Evolutionary conservation across 2,329 filamentous ascomycete genomes (phyloP), one percentile per base, ranked within the genome.

Genomic region (Cordyceps fumosorosea): DNA sequence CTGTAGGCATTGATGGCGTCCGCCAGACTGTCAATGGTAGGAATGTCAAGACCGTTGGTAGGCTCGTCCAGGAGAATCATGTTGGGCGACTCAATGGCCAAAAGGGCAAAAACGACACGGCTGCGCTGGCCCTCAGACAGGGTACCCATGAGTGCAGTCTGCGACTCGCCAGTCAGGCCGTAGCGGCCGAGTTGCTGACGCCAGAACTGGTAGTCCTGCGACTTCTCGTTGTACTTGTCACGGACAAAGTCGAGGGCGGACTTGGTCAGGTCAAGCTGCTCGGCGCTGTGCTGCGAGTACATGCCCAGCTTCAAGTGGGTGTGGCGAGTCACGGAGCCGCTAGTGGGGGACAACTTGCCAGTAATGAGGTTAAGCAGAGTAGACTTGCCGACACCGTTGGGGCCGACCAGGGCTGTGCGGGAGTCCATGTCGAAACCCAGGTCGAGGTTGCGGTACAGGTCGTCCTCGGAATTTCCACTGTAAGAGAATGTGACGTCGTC

Each of bases 391-490:
- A 98, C 95, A 92, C 95, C 95, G 78, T 98, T 98, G 75, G 95
- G 95, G 64, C 95, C 95, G 74, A 99, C 95, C 65, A 99, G 88
- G 54, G 93, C 93, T 53, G 93, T 96, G 80, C 95, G 89, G 65
- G 93, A 97, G 81, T 99, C 95, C 95, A 99, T 99, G 78, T 99
- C 96, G 71, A 99, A 95, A 86, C 95, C 95, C 66, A 99, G 90
- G 75, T 99, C 95, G 48, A 99, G 86, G 80, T 97, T 86, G 78
- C 93, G 91, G 82, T 99, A 99, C 60, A 99, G 83, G 75, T 96
- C 96, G 74, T 99, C 95, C 72, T 90, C 87, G 60, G 85, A 71
- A 16, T 96, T 85, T 65, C 95, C 95, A 61, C 91, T 96, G 84
- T 99, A 99, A 50, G 93, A 96, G 81, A 99, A 99, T 62, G 92